Conservation (phyloP, 257 asterid genomes). For the Jasminum sambac region DNA sequence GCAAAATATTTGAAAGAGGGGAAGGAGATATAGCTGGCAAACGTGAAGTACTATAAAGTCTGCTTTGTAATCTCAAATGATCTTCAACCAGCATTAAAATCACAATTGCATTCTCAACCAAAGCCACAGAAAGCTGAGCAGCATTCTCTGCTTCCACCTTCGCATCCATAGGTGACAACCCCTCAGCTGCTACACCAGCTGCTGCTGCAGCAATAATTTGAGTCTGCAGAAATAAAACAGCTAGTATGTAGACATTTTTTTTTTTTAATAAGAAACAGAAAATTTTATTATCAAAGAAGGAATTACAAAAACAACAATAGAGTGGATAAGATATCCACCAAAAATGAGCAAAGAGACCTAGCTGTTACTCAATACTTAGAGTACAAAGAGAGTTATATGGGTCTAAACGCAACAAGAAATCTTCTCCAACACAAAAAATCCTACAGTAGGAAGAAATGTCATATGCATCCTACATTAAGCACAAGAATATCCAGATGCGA, state of each 20-base stretch:
- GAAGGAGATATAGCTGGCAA: constrained; percentile 61
- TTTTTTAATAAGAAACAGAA: too few species aligned
- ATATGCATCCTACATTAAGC: constrained; percentile 17
- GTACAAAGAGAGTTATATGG: too few species aligned
- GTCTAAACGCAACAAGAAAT: too few species aligned
- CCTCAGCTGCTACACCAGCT: constrained; percentile 99
- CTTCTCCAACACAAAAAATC: too few species aligned
- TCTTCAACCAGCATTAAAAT: constrained; percentile 98
- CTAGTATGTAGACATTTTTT: constrained; percentile 39
- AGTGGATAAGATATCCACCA: too few species aligned
- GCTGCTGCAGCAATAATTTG: constrained; percentile 99
- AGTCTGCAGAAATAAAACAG: constrained; percentile 68
- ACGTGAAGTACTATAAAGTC: constrained; percentile 68
- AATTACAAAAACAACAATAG: too few species aligned
- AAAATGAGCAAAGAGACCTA: too few species aligned
- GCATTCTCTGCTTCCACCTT: constrained; percentile 96
- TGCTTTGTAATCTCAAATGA: constrained; percentile 92
- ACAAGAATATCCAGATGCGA: constrained; percentile 4
- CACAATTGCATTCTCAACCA: constrained; percentile 99
- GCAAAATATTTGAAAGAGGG: constrained; percentile 64
- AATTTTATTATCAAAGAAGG: too few species aligned
- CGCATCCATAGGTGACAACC: constrained; percentile 84
- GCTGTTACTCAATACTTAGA: too few species aligned
- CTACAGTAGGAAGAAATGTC: constrained; percentile 28
- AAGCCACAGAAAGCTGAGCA: constrained; percentile 94